These are phyloP conservation scores for Astragalus membranaceus DNA, from an alignment of 306 rosid genomes.

Conservation along the genomic window DNA sequence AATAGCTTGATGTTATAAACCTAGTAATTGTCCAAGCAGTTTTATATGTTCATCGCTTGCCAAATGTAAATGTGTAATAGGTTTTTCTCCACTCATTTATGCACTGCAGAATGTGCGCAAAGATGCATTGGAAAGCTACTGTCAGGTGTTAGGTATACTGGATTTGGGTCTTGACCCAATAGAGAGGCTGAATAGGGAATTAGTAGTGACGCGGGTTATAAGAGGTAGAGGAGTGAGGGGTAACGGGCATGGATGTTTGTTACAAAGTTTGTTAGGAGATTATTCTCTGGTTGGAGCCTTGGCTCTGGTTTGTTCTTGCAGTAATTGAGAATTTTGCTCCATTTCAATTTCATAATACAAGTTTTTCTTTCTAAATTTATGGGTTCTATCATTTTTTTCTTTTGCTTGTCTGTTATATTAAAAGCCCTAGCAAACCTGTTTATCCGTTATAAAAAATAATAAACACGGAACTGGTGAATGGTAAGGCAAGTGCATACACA, in stretches of 20 bases:
- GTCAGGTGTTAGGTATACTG: not conserved
- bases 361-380: too few relatives aligned
- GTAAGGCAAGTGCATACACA: not conserved
- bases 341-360: too few relatives aligned
- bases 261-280: too few relatives aligned
- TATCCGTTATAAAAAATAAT: not conserved
- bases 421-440: not conserved
- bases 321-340: too few relatives aligned
- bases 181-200: too few relatives aligned
- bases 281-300: too few relatives aligned
- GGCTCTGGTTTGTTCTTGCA: too few relatives aligned
- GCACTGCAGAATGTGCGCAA: constrained; percentile 48
- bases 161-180: too few relatives aligned
- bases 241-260: not conserved
- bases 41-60: constrained; percentile 49
- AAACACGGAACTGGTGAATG: not conserved
- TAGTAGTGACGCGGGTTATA: too few relatives aligned
- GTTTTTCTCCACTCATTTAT: constrained; percentile 43
- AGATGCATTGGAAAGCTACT: constrained; percentile 44
- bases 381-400: not conserved
- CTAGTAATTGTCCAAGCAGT: constrained; percentile 66
- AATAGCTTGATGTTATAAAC: not conserved
- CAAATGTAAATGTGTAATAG: constrained; percentile 24
- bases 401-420: not conserved
- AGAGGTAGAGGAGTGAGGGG: too few relatives aligned